Evolutionary conservation across 2,329 filamentous ascomycete species (phyloP).

Genomic region (Botrytis deweyae): DNA sequence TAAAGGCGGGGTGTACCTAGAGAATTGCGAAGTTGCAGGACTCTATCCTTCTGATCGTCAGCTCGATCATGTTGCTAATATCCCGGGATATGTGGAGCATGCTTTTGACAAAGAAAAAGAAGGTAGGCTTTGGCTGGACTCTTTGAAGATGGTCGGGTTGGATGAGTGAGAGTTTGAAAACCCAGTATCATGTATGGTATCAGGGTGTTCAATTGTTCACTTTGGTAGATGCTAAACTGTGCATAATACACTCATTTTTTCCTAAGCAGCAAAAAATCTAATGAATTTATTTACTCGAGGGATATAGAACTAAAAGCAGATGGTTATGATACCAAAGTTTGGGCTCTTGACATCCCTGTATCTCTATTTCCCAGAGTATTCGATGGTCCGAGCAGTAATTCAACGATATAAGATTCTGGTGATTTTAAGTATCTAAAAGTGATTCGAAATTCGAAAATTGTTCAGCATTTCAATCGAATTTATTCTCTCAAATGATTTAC

Average conservation of each 20-base stretch:
- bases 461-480: no score
- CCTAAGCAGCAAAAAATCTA: background rate
- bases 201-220: background rate
- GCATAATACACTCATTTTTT: background rate
- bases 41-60: background rate
- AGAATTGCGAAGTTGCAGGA: background rate
- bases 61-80: background rate
- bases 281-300: background rate
- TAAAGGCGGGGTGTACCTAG: constrained; percentile 7
- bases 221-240: background rate
- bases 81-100: background rate
- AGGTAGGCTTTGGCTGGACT: background rate
- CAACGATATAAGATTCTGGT: no score
- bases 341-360: background rate
- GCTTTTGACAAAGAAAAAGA: background rate
- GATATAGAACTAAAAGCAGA: no score
- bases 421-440: no score
- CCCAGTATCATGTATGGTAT: background rate
- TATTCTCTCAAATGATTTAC: no score
- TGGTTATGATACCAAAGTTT: background rate
- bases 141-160: background rate
- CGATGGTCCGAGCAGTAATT: no score
- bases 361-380: background rate
- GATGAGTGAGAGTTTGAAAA: background rate
- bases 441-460: no score